Base-by-base conservation (phyloP, 352 stramenopile species). In the Albugo candida region DNA sequence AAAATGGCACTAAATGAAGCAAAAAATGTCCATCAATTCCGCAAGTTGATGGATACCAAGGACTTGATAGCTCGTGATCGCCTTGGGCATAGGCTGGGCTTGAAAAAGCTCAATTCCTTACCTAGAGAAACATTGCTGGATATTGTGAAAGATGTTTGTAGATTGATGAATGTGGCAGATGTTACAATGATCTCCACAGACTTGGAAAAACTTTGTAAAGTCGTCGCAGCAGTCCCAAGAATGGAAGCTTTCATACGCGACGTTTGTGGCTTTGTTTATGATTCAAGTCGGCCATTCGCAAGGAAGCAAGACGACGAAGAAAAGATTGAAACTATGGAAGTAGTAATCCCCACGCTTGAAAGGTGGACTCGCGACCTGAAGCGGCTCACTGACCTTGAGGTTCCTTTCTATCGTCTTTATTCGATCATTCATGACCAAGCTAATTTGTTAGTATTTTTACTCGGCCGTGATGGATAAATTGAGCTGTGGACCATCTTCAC, bases 201-300 rank as follows among this genome's bases (percentile, higher is more conserved):
- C 45, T 53, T 93, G 1, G 61, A 82, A 16, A 91, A 92, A 51
- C 56, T 93, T 10, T 86, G 70, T 41, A 74, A 65, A 46, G 81
- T 89, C 11, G 75, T 93, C 6, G 58, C 64, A 12, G 71, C 73
- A 0, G 75, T 93, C 5, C 78, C 81, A 0, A 63, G 75, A 11
- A 83, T 92, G 67, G 81, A 92, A 45, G 79, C 70, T 45, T 92
- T 93, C 39, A 84, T 93, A 48, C 74, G 70, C 3, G 74, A 89
- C n/a, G 73, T 92, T 1, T 86, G 71, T 40, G 66, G 64, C 2
- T 84, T 80, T 38, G 70, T 87, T 11, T 83, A 74, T 39, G 3
- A 31, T 8, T 10, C 24, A 8, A 31, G 24, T 31, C 24, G 24
- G 24, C 24, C 24, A 31, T 60, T 83, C 20, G 63, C 70, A 42